A percentile compares a stretch with the other conserved stretches of the same genome.
Evolutionary conservation across 2,329 filamentous ascomycete species (phyloP).

Genomic region (Fusarium guadeloupense): DNA sequence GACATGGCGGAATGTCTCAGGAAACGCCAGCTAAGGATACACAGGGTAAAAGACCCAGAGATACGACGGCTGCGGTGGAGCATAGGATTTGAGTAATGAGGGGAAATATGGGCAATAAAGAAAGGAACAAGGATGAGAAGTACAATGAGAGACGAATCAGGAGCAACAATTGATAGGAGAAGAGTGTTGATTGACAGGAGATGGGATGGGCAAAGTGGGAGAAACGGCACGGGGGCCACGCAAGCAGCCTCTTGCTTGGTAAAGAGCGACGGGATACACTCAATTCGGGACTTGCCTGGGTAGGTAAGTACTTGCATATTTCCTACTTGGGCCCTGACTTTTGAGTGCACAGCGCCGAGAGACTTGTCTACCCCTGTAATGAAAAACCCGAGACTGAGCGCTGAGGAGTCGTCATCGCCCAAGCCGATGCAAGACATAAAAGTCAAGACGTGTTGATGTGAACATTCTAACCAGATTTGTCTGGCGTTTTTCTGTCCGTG

Average conservation of each 20-base stretch:
- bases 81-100: slow-evolving; percentile 29
- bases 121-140: slow-evolving; percentile 22
- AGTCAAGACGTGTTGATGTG: neutral
- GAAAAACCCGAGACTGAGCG: slow-evolving; percentile 6
- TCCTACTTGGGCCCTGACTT: slow-evolving; percentile 13
- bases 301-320: slow-evolving; percentile 14
- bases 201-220: slow-evolving; percentile 26
- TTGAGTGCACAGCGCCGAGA: slow-evolving; percentile 29
- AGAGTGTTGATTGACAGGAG: slow-evolving; percentile 33
- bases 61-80: slow-evolving; percentile 33
- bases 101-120: slow-evolving; percentile 28
- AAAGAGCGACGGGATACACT: slow-evolving; percentile 9
- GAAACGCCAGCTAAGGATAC: slow-evolving; percentile 30
- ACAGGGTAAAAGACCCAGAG: slow-evolving; percentile 32
- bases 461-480: slow-evolving; percentile 7
- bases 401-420: slow-evolving; percentile 16
- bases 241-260: slow-evolving; percentile 22
- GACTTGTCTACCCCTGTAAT: slow-evolving; percentile 30
- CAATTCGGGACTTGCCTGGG: slow-evolving; percentile 30
- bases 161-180: slow-evolving; percentile 5
- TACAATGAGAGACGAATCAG: slow-evolving; percentile 29
- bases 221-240: slow-evolving; percentile 37
- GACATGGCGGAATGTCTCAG: slow-evolving; percentile 34
- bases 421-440: slow-evolving; percentile 9
- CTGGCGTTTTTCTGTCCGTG: slow-evolving; percentile 17